Conservation (phyloP, 371 early-diverging fungal species). For the Blyttiomyces sp. region DNA sequence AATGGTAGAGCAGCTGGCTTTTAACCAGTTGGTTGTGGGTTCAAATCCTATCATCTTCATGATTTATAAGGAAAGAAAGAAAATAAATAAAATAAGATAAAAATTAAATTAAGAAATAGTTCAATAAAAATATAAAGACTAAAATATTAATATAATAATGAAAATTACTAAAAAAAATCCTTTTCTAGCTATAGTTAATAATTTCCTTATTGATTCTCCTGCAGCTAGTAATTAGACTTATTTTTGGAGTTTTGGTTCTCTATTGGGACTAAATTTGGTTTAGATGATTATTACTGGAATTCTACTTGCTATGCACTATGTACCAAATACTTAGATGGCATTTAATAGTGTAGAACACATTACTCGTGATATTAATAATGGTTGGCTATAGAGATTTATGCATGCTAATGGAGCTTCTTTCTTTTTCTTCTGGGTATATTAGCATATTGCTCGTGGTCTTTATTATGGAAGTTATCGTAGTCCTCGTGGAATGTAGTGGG, state of each 20-base stretch:
- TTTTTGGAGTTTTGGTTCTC: slow-evolving; percentile 62
- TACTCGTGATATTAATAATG: slow-evolving; percentile 61
- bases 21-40: neutral
- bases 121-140: too few species aligned
- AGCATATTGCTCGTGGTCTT: slow-evolving; percentile 59
- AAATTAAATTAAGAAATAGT: too few species aligned
- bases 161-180: slow-evolving; percentile 47
- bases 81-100: too few species aligned
- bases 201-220: slow-evolving; percentile 62
- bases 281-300: slow-evolving; percentile 59
- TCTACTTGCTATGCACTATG: slow-evolving; percentile 56
- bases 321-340: slow-evolving; percentile 41
- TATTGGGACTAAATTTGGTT: slow-evolving; percentile 58
- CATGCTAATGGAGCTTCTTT: slow-evolving; percentile 63
- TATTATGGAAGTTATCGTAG: slow-evolving; percentile 60
- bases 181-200: slow-evolving; percentile 56
- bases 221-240: slow-evolving; percentile 59
- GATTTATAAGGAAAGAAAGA: too few species aligned
- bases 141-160: too few species aligned
- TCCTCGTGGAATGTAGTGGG: too few species aligned
- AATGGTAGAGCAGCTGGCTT: neutral
- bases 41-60: neutral
- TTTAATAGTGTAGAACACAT: slow-evolving; percentile 52
- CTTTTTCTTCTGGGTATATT: slow-evolving; percentile 59
- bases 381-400: slow-evolving; percentile 58